phyloP scores from a whole-genome alignment of 768 basidiomycete species.

The Leccinum ochraceum region DNA sequence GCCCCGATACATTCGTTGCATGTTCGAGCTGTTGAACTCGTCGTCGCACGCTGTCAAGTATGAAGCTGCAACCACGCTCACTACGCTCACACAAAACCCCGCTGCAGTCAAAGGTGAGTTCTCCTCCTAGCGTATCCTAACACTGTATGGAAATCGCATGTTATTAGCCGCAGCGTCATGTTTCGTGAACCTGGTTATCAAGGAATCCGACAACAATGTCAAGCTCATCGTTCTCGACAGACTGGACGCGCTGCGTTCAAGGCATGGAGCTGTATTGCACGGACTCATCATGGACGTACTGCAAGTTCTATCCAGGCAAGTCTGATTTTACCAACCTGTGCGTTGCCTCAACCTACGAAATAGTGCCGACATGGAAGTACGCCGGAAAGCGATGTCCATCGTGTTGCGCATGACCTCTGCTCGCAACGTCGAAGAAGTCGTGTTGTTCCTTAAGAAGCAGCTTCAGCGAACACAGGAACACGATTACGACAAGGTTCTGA shows the following conservation, averaged over 20 bases:
- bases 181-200: constrained; percentile 85
- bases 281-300: too few relatives aligned
- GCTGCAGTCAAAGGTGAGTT: constrained; percentile 88
- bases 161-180: constrained; percentile 79
- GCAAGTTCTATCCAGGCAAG: too few relatives aligned
- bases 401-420: constrained; percentile 92
- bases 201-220: constrained; percentile 99
- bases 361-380: constrained; percentile 52
- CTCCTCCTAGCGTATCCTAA: not conserved
- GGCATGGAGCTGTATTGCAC: too few relatives aligned
- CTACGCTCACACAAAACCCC: constrained; percentile 91
- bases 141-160: constrained; percentile 5
- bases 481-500: constrained; percentile 83
- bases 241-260: constrained; percentile 71
- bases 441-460: constrained; percentile 96
- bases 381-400: constrained; percentile 86
- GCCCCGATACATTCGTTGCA: constrained; percentile 92
- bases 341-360: too few relatives aligned
- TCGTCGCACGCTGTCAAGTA: constrained; percentile 95
- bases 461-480: constrained; percentile 90
- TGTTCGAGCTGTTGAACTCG: constrained; percentile 89
- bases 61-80: constrained; percentile 94
- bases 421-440: constrained; percentile 95
- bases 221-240: constrained; percentile 96
- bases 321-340: too few relatives aligned